Evolutionary conservation across 106 monocot species (phyloP).

Genomic region (Phalaenopsis equestris): DNA sequence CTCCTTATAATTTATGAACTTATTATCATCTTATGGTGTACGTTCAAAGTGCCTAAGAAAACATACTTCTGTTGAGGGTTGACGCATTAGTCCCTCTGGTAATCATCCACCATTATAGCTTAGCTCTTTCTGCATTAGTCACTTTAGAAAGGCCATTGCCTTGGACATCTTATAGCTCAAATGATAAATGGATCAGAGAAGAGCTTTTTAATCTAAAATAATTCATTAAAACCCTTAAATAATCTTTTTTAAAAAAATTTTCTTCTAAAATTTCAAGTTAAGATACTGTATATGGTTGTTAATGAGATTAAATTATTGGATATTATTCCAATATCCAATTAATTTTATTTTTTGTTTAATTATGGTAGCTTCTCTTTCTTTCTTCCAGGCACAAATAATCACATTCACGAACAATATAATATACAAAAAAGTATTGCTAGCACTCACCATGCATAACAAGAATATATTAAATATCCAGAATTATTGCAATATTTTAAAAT

Average conservation of each 20-base stretch:
- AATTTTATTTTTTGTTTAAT: not conserved
- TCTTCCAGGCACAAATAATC: not conserved
- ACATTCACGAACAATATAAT: not conserved
- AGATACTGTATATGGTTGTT: not conserved
- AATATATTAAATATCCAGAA: too few species aligned
- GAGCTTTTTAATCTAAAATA: not conserved
- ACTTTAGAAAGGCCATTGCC: not conserved
- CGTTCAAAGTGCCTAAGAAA: too few species aligned
- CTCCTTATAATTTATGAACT: too few species aligned
- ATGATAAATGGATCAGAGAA: not conserved
- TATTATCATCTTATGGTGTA: too few species aligned
- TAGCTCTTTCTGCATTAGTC: not conserved
- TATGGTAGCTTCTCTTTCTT: not conserved
- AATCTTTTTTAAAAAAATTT: not conserved
- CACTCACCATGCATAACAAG: too few species aligned
- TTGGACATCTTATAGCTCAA: not conserved
- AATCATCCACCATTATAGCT: not conserved
- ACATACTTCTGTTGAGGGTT: too few species aligned
- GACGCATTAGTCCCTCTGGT: not conserved
- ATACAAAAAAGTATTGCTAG: too few species aligned
- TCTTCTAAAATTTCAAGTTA: not conserved
- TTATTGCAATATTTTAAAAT: too few species aligned
- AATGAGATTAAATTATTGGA: not conserved
- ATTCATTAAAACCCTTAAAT: not conserved
- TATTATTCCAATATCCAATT: not conserved